These are phyloP conservation scores for Cladosporium sp. DNA, from an alignment of 2,329 filamentous ascomycete genomes.

Conservation along the genomic window DNA sequence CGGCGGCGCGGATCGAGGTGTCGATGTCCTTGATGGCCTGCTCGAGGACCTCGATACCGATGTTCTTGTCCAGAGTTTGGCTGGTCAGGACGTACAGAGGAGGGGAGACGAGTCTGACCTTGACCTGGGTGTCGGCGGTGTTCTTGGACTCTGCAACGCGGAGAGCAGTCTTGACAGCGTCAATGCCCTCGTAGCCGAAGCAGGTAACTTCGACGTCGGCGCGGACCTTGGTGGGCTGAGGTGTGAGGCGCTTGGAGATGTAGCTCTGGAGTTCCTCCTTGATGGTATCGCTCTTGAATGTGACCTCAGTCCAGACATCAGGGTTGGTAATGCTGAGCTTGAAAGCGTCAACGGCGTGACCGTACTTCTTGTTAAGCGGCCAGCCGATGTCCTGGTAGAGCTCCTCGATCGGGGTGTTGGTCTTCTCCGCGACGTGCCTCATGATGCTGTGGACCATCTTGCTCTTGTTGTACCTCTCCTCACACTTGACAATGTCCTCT, in stretches of 20 bases:
- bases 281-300: constrained; percentile 79
- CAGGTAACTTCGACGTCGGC: constrained; percentile 96
- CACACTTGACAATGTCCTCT: constrained; percentile 96
- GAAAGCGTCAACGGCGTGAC: constrained; percentile 95
- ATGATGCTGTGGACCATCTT: constrained; percentile 99
- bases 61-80: constrained; percentile 88
- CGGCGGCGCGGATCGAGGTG: constrained; percentile 70
- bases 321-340: constrained; percentile 99
- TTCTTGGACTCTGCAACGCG: constrained; percentile 89
- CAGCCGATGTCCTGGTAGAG: constrained; percentile 93
- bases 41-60: constrained; percentile 79
- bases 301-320: constrained; percentile 90
- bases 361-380: constrained; percentile 97
- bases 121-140: constrained; percentile 88
- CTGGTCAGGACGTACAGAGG: constrained; percentile 94
- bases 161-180: constrained; percentile 91
- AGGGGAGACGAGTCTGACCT: constrained; percentile 96
- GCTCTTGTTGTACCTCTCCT: constrained; percentile 99
- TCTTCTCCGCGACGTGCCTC: constrained; percentile 98
- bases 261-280: constrained; percentile 89
- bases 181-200: constrained; percentile 90
- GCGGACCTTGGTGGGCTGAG: constrained; percentile 97
- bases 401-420: constrained; percentile 84
- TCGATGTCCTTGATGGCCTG: constrained; percentile 86
- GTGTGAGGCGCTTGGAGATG: constrained; percentile 94